Evolutionary conservation across 2,329 filamentous ascomycete species (phyloP).

Genomic region (Colletotrichum gigasporum): DNA sequence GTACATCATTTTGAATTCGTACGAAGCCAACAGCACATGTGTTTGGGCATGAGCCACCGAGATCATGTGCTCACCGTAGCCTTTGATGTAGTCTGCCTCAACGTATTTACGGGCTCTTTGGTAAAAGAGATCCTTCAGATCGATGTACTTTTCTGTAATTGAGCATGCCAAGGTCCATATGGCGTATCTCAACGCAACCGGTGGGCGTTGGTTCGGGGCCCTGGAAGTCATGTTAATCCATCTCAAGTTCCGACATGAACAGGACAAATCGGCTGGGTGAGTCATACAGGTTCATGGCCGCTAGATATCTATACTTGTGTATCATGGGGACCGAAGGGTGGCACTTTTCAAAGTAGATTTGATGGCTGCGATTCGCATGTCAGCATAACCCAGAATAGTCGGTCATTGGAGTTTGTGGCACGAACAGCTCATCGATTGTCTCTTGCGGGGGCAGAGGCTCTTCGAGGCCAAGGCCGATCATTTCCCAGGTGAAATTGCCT

Average conservation of each 20-base stretch:
- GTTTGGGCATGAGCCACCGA: constrained; percentile 87
- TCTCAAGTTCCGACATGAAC: neutral
- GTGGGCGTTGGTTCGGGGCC: constrained; percentile 84
- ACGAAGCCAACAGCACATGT: constrained; percentile 80
- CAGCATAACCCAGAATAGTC: constrained; percentile 12
- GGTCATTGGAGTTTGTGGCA: constrained; percentile 18
- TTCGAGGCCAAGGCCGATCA: constrained; percentile 68
- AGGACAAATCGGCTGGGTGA: neutral
- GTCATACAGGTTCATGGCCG: constrained; percentile 82
- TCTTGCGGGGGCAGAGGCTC: constrained; percentile 68
- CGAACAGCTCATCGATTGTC: constrained; percentile 83
- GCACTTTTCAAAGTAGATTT: constrained; percentile 90
- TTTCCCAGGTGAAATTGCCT: constrained; percentile 81
- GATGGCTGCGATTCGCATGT: constrained; percentile 62
- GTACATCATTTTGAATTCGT: constrained; percentile 98
- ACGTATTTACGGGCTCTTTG: constrained; percentile 88
- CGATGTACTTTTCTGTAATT: constrained; percentile 81
- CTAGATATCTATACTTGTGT: constrained; percentile 86
- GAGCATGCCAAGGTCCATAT: constrained; percentile 97
- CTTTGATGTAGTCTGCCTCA: constrained; percentile 89
- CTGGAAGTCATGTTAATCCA: constrained; percentile 44
- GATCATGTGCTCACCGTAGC: constrained; percentile 89
- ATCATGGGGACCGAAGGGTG: constrained; percentile 89
- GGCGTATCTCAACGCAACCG: constrained; percentile 88
- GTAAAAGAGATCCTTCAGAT: constrained; percentile 89